Conservation (phyloP, 306 rosid species). For the Cercis canadensis region DNA sequence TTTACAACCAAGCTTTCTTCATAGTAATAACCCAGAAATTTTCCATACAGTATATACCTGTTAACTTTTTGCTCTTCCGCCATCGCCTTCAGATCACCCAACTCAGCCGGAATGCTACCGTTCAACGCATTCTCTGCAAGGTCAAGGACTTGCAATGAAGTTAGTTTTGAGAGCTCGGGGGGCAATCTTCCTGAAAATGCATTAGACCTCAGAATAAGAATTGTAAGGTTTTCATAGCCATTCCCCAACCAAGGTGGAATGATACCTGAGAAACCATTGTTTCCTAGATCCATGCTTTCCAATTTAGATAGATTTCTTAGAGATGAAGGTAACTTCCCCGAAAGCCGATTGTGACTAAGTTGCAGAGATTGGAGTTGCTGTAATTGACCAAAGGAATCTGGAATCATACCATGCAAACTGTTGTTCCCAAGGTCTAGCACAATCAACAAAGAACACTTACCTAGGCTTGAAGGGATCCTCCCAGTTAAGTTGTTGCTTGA, state of each 20-base stretch:
- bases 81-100: conserved; percentile 41
- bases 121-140: conserved; percentile 45
- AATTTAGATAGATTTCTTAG: conserved; percentile 43
- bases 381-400: conserved; percentile 43
- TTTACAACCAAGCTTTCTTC: conserved; percentile 40
- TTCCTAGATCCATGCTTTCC: conserved; percentile 52
- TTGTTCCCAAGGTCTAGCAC: conserved; percentile 48
- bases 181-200: conserved; percentile 48
- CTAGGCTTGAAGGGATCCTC: conserved; percentile 43
- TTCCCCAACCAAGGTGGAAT: conserved; percentile 51
- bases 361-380: conserved; percentile 39
- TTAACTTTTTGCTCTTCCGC: not conserved
- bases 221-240: conserved; percentile 32
- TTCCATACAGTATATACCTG: not conserved
- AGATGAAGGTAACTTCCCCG: conserved; percentile 45
- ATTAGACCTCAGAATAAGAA: conserved; percentile 53
- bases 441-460: conserved; percentile 35
- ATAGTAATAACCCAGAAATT: not conserved
- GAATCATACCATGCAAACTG: conserved; percentile 41
- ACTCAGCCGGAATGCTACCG: conserved; percentile 48
- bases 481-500: conserved; percentile 50
- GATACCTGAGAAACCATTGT: conserved; percentile 37
- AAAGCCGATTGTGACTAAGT: conserved; percentile 42
- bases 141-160: conserved; percentile 53
- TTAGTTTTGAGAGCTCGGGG: conserved; percentile 34